Evolutionary conservation across 306 rosid species (phyloP).

Genomic region (Vicia sativa): DNA sequence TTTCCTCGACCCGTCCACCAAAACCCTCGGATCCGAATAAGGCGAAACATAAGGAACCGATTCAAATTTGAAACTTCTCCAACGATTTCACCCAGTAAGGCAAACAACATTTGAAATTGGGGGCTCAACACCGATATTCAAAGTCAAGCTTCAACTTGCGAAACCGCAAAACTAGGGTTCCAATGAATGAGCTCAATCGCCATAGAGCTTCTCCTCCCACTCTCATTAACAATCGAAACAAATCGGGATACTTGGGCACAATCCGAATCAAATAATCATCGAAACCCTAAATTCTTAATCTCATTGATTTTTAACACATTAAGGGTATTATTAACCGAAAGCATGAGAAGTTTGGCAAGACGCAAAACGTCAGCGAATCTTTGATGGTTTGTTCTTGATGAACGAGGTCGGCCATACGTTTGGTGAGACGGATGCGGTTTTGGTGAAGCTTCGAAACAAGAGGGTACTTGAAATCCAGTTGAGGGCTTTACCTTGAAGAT

Average conservation of each 20-base stretch:
- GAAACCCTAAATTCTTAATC: slow-evolving; percentile 73
- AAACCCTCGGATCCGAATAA: slow-evolving; percentile 46
- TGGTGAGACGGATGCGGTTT: slow-evolving; percentile 56
- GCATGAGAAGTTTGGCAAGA: slow-evolving; percentile 71
- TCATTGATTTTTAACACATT: slow-evolving; percentile 68
- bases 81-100: slow-evolving; percentile 83
- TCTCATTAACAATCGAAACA: slow-evolving; percentile 68
- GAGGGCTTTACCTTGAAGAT: slow-evolving; percentile 82
- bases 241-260: slow-evolving; percentile 52
- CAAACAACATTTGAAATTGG: slow-evolving; percentile 62
- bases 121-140: slow-evolving; percentile 44
- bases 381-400: slow-evolving; percentile 65
- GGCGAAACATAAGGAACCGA: slow-evolving; percentile 73
- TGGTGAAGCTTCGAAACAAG: slow-evolving; percentile 73
- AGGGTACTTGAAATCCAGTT: slow-evolving; percentile 84
- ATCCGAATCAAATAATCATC: slow-evolving; percentile 73
- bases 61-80: slow-evolving; percentile 72
- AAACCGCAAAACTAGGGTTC: slow-evolving; percentile 70
- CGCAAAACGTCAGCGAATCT: slow-evolving; percentile 64
- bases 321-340: slow-evolving; percentile 59
- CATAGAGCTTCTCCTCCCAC: slow-evolving; percentile 69
- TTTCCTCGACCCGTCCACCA: slow-evolving; percentile 67
- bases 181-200: slow-evolving; percentile 72
- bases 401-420: slow-evolving; percentile 69
- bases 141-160: slow-evolving; percentile 58